Base-by-base conservation (phyloP, 2,329 filamentous ascomycete species). In the Epichloe baconii region DNA sequence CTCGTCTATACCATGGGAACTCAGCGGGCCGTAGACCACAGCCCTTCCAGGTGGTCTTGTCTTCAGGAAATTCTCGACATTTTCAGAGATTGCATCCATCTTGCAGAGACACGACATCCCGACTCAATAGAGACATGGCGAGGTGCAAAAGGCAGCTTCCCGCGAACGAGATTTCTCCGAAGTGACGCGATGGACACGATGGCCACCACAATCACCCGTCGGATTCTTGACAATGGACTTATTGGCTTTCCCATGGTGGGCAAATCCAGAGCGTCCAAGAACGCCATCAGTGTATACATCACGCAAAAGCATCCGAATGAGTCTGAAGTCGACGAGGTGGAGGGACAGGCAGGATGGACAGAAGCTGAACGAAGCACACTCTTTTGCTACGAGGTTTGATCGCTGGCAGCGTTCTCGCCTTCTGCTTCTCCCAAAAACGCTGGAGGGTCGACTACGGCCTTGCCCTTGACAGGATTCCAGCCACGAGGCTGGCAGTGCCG, bases 361-460 rank as follows among this genome's bases (percentile, higher is more conserved):
- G 57, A 66, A 0, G 51, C 62, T 0, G 67, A 62, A 0, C 67
- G 61, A 15, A 35, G 48, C 0, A 57, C 64, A 0, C 56, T 80
- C 0, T 60, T 78, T 59, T 78, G 3, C 55, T 81, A 2, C 66
- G 76, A 36, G 73, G 82, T 0, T 65, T 85, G 0, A 60, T 85
- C 17, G 77, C 75, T 0, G 62, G 68, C 2, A 74, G 76, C 0
- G 65, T 85, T 0, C 56, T 85, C 0, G 54, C 55, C 0, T 81
- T 79, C 52, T 68, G 65, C 0, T 64, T 85, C 0, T 61, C 64
- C 0, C 63, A 72, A 11, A 84, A 83, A 57, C 68, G 80, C 1
- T 85, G 78, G 76, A 63, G 74, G 2, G 80, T 85, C 0, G 73
- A 83, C 51, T 86, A 79, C 53, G 81, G 82, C 0, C 66, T 77